Conservation (phyloP, 257 asterid genomes). For the Solanum bulbocastanum region DNA sequence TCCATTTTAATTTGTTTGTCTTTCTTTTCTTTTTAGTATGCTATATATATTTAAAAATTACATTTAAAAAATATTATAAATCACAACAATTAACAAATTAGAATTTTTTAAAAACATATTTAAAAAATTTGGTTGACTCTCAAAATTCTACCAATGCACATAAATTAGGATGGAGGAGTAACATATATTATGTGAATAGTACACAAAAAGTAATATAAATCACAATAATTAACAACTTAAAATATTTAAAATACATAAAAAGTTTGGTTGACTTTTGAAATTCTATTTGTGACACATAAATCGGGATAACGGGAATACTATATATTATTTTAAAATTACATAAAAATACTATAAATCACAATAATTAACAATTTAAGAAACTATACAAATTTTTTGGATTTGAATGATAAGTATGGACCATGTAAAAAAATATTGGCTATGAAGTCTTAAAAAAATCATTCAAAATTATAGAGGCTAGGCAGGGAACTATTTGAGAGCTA, state of each 20-base stretch:
- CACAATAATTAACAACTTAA: no score
- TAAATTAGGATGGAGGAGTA: neutral
- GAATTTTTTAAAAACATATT: no score
- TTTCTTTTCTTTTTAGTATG: neutral
- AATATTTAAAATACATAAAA: no score
- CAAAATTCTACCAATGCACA: neutral
- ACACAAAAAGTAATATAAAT: neutral
- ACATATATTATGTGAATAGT: neutral
- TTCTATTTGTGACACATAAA: no score
- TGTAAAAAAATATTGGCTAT: neutral
- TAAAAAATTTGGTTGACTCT: neutral
- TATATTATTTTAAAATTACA: no score
- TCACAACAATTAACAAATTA: neutral
- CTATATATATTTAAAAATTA: no score
- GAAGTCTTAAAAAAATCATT: neutral
- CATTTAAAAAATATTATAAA: neutral
- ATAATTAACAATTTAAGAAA: no score
- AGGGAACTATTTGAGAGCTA: neutral
- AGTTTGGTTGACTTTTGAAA: neutral
- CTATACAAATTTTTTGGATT: no score
- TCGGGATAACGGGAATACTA: no score
- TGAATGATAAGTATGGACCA: neutral
- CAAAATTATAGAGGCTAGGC: neutral
- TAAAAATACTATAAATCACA: no score
- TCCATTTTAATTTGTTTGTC: no score